These are phyloP conservation scores for Fusarium odoratissimum DNA, from an alignment of 2,329 filamentous ascomycete species.

Conservation along the genomic window DNA sequence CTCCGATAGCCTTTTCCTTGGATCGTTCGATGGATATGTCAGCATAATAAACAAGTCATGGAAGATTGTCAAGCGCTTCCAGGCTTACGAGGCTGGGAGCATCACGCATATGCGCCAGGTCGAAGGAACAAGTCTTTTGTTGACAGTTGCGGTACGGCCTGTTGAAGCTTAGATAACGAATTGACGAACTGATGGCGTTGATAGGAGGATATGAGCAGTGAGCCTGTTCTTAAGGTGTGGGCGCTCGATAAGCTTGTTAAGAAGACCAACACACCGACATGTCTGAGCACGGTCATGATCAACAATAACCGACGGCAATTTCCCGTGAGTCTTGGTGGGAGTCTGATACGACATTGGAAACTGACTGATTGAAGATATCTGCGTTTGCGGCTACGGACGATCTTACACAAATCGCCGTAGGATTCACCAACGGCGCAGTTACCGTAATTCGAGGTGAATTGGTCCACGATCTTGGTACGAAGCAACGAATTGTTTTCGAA, in stretches of 20 bases:
- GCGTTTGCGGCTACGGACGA: slow-evolving; percentile 90
- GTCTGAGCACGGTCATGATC: slow-evolving; percentile 85
- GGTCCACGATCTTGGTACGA: slow-evolving; percentile 93
- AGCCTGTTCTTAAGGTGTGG: slow-evolving; percentile 97
- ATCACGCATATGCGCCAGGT: slow-evolving; percentile 95
- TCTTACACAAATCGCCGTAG: slow-evolving; percentile 91
- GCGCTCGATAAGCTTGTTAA: slow-evolving; percentile 93
- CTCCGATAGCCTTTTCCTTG: slow-evolving; percentile 89
- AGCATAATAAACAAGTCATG: slow-evolving; percentile 89
- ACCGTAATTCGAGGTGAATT: slow-evolving; percentile 94
- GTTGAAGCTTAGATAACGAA: not conserved
- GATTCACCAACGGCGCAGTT: slow-evolving; percentile 95
- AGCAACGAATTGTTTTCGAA: slow-evolving; percentile 94
- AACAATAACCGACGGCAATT: slow-evolving; percentile 93
- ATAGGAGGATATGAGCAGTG: slow-evolving; percentile 85
- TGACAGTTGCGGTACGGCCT: slow-evolving; percentile 74
- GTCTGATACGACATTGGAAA: fast-evolving
- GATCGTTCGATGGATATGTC: slow-evolving; percentile 84
- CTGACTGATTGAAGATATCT: slow-evolving; percentile 69
- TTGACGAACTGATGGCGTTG: slow-evolving; percentile 10
- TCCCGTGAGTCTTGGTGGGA: slow-evolving; percentile 67
- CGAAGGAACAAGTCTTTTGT: slow-evolving; percentile 84
- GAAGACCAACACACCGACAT: slow-evolving; percentile 90
- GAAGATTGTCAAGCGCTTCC: slow-evolving; percentile 88
- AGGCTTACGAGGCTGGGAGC: slow-evolving; percentile 81